Base-by-base conservation (phyloP, 2,329 filamentous ascomycete species). In the Alternaria rosae region DNA sequence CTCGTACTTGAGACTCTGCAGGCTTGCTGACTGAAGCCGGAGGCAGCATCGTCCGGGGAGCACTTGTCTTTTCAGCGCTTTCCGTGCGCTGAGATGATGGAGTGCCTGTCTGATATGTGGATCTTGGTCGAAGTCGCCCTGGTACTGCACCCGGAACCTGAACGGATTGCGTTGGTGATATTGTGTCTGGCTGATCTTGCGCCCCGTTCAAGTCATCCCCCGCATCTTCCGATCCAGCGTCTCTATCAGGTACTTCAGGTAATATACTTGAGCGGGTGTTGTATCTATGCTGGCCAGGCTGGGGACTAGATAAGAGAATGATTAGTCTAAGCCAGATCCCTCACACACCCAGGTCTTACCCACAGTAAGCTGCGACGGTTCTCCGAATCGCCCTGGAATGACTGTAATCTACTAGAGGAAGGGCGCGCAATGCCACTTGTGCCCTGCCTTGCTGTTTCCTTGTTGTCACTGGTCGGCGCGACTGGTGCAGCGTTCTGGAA, bases 281-380 rank as follows among this genome's bases (percentile, higher is more conserved):
- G 21, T 64, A 57, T 47, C 57, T 76, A n/a, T 69, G 53, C 21
- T 73, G 69, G n/a, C 75, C 75, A 35, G 69, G 72, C 52, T 78
- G 77, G 15, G 75, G 76, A 38, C 54, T 61, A 25, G 10, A 26
- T 38, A 21, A 13, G 15, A 30, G 9, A 4, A 53, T 9, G 9
- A 32, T 57, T 48, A 57, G 54, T 53, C 32, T 43, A 25, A 43
- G 41, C 21, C 41, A 21, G 48, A 11, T 26, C 17, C 10, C n/a
- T 32, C 28, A 32, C 23, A 9, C 20, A 32, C 32, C 21, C 5
- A 25, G 38, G 28, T 25, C 6, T 10, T n/a, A 54, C 57, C 21
- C 21, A 59, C 28, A 79, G 68, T 54, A 76, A 67, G 61, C 76
- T 78, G 25, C 73, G 70, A 42, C 67, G 61, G 63, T 69, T 59